These are phyloP conservation scores for Phytophthora pini DNA, from an alignment of 352 stramenopile species.

Conservation along the genomic window DNA sequence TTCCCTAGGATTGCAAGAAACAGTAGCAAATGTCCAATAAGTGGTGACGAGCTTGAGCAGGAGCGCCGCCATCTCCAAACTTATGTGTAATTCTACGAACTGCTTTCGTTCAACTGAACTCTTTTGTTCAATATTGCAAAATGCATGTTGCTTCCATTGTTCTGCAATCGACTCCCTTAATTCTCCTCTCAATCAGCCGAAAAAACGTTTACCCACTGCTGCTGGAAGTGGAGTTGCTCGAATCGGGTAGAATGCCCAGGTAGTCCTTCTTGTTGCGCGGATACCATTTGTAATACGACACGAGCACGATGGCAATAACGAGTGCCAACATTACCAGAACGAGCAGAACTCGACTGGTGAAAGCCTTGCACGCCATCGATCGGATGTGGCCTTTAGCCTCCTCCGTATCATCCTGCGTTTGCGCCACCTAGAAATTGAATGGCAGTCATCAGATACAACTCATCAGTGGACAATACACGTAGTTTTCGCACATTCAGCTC, in stretches of 20 bases:
- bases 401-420: slow-evolving; percentile 69
- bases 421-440: slow-evolving; percentile 46
- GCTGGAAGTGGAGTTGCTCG: slow-evolving; percentile 25
- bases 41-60: slow-evolving; percentile 15
- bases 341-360: slow-evolving; percentile 68
- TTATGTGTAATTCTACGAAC: slow-evolving; percentile 30
- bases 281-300: slow-evolving; percentile 86
- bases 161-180: slow-evolving; percentile 8
- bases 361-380: slow-evolving; percentile 63
- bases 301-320: slow-evolving; percentile 55
- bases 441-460: not conserved
- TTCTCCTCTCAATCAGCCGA: not conserved
- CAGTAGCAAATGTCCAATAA: slow-evolving; percentile 21
- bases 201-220: slow-evolving; percentile 11
- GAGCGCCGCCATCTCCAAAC: slow-evolving; percentile 8
- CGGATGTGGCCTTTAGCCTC: slow-evolving; percentile 62
- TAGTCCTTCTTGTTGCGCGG: slow-evolving; percentile 74
- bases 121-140: not conserved
- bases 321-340: slow-evolving; percentile 69
- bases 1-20: slow-evolving; percentile 5
- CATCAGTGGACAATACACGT: slow-evolving; percentile 7
- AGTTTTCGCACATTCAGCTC: slow-evolving; percentile 50
- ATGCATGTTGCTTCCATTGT: slow-evolving; percentile 11
- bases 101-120: slow-evolving; percentile 6
- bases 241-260: slow-evolving; percentile 55